Evolutionary conservation across 2,329 filamentous ascomycete genomes (phyloP).

Genomic region (Pestalotiopsis sp.): DNA sequence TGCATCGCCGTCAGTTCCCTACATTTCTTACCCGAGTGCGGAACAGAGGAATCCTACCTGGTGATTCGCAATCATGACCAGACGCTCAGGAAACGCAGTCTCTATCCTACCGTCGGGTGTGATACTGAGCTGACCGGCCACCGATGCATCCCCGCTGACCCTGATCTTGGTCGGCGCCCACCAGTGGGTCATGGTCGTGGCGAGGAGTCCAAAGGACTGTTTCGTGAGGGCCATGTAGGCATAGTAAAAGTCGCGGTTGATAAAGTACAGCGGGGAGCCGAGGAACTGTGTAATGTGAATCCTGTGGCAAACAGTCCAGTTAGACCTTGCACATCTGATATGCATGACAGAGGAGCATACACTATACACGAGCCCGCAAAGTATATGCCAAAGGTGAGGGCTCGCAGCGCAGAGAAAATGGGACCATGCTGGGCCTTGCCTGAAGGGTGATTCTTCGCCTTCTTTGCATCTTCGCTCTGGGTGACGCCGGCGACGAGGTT

Average conservation of each 20-base stretch:
- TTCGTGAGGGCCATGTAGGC: constrained; percentile 88
- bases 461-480: constrained; percentile 22
- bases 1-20: constrained; percentile 14
- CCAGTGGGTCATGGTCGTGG: constrained; percentile 80
- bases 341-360: constrained; percentile 39
- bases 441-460: constrained; percentile 48
- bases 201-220: constrained; percentile 77
- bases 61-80: constrained; percentile 87
- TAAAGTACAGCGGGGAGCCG: constrained; percentile 74
- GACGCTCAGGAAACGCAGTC: constrained; percentile 78
- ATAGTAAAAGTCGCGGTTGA: constrained; percentile 79
- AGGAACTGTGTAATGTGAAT: constrained; percentile 75
- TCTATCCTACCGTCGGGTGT: constrained; percentile 73
- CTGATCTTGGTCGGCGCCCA: constrained; percentile 85
- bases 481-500: constrained; percentile 26
- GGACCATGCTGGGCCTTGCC: constrained; percentile 57
- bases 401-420: constrained; percentile 54
- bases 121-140: constrained; percentile 73
- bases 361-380: constrained; percentile 51
- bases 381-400: constrained; percentile 53
- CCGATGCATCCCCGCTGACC: constrained; percentile 81
- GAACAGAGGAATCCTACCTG: constrained; percentile 52
- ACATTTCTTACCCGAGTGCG: background rate
- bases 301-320: constrained; percentile 36
- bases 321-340: background rate